Conservation (phyloP, 2,329 filamentous ascomycete genomes). For the Remersonia thermophila region DNA sequence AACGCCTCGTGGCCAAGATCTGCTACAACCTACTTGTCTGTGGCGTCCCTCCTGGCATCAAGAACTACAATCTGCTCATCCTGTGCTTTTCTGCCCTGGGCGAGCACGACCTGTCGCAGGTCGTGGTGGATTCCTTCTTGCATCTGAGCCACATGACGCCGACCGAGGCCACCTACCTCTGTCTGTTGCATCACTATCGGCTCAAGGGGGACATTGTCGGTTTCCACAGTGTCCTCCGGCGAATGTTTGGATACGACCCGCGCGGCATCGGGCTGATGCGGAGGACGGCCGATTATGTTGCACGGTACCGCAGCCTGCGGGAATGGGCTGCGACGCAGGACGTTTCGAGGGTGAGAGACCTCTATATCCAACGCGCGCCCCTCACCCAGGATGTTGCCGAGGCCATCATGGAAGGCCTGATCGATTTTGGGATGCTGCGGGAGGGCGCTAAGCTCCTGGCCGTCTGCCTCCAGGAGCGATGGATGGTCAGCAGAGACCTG, state of each 20-base stretch:
- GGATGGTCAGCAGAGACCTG: conserved; percentile 21
- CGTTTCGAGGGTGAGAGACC: conserved; percentile 17
- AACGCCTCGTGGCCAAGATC: conserved; percentile 30
- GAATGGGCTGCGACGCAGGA: conserved; percentile 20
- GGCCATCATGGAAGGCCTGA: conserved; percentile 34
- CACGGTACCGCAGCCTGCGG: conserved; percentile 17
- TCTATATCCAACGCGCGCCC: conserved; percentile 28
- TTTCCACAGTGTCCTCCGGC: conserved; percentile 33
- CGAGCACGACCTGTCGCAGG: conserved; percentile 36
- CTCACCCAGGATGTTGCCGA: conserved; percentile 31
- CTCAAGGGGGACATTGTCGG: conserved; percentile 27
- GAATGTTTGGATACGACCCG: conserved; percentile 32
- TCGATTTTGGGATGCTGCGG: conserved; percentile 33
- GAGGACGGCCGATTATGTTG: conserved; percentile 23
- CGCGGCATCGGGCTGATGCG: conserved; percentile 29
- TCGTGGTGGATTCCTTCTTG: conserved; percentile 41
- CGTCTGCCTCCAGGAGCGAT: conserved; percentile 25
- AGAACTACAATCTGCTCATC: conserved; percentile 61
- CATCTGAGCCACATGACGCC: conserved; percentile 31
- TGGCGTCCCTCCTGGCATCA: conserved; percentile 47
- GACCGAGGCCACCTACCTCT: conserved; percentile 36
- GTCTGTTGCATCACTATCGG: conserved; percentile 39
- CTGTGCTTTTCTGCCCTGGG: conserved; percentile 46
- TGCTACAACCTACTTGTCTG: conserved; percentile 57
- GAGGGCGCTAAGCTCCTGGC: conserved; percentile 33